Evolutionary conservation across 1,284 basidiomycete species (phyloP), one percentile per base, ranked within the genome.

Genomic region (Caloboletus firmus): DNA sequence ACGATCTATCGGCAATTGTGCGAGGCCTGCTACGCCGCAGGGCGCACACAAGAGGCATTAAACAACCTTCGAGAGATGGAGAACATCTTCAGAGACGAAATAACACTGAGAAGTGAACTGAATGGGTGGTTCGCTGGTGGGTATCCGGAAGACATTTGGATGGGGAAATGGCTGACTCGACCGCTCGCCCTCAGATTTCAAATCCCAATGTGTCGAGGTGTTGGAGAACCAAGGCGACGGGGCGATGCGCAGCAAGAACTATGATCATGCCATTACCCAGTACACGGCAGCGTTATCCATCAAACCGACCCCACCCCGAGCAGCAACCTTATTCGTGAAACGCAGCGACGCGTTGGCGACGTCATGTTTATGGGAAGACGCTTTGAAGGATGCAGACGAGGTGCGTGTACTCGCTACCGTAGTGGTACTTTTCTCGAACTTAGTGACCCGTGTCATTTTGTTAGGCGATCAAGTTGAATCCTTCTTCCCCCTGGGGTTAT

Each of bases 331-430:
- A 1, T 49, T 67, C 11, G 30, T 54, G 34, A 65, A 67, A 35
- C 54, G 64, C 0, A 58, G 66, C 30, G 11, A 61, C 3, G 66
- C 62, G 0, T 32, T 36, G 4, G 35, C 28, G 2, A 45, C 18
- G 5, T 53, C n/a, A 18, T 36, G 17, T 28, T 49, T 34, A 17
- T 68, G 57, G 54, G 45, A 60, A 15, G 51, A 46, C 28, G 57
- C 64, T 2, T 46, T 65, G 41, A 42, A 36, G 13, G 66, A 65
- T 42, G 64, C 57, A 10, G 35, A 65, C 3, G 51, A 68, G 54
- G 66, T 68, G 9, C 12, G 51, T 54, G 13, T 0, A 15, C 18
- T 43, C 4, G 3, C 22, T 31, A 4, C 15, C 0, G 2, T n/a
- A 9, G 22, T 7, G 17, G 1, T 20, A 4, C 20, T 32, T 42